These are phyloP conservation scores for Saccharomycopsis amapae DNA, from an alignment of 805 yeast species.

Conservation along the genomic window DNA sequence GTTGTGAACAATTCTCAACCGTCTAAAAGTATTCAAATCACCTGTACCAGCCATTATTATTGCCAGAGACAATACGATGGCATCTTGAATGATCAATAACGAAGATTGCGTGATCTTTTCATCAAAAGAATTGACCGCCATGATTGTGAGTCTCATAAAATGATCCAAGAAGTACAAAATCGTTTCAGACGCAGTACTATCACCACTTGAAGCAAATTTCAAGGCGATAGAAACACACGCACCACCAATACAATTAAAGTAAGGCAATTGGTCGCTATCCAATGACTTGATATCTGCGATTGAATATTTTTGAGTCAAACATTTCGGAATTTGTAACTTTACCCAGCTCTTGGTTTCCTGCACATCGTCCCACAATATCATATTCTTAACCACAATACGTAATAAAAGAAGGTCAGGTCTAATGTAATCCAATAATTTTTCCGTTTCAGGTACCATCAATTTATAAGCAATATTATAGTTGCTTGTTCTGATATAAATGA, in stretches of 20 bases:
- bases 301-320: constrained; percentile 31
- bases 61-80: constrained; percentile 57
- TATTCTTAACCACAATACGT: constrained; percentile 52
- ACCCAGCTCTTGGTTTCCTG: constrained; percentile 48
- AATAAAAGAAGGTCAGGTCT: constrained; percentile 74
- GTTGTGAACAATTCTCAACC: constrained; percentile 66
- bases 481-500: constrained; percentile 66
- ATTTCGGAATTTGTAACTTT: constrained; percentile 45
- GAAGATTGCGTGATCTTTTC: constrained; percentile 48
- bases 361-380: constrained; percentile 70
- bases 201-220: constrained; percentile 64
- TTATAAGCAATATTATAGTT: constrained; percentile 53
- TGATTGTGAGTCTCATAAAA: constrained; percentile 36
- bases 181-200: constrained; percentile 45
- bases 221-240: constrained; percentile 67
- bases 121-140: constrained; percentile 46
- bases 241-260: constrained; percentile 67
- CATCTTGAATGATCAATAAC: constrained; percentile 47
- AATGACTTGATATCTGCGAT: constrained; percentile 31
- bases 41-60: constrained; percentile 89
- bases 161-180: constrained; percentile 49
- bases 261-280: constrained; percentile 46
- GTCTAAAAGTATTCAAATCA: constrained; percentile 67
- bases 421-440: constrained; percentile 54
- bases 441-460: constrained; percentile 51